Conservation (phyloP, 2,329 filamentous ascomycete genomes). For the Sphaerulina vaccinii region DNA sequence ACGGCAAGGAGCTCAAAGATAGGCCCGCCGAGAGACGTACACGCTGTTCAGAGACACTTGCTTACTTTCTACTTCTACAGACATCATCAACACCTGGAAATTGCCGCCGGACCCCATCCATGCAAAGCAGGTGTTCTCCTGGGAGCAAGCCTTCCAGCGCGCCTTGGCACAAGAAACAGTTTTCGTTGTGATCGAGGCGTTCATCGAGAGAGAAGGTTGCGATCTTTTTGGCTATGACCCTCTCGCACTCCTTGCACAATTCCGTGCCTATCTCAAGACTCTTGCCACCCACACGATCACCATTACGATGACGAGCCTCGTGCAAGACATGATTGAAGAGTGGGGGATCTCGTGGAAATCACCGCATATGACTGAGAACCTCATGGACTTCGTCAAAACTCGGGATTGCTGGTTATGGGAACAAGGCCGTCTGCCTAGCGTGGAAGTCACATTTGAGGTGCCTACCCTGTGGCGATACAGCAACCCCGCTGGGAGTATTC, state of each 20-base stretch:
- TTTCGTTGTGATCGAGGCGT: slow-evolving; percentile 27
- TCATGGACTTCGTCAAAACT: slow-evolving; percentile 23
- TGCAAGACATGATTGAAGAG: slow-evolving; percentile 25
- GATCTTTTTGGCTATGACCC: background rate
- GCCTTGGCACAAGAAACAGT: slow-evolving; percentile 28
- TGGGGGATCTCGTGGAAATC: slow-evolving; percentile 5
- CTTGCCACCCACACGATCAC: slow-evolving; percentile 27
- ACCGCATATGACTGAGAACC: slow-evolving; percentile 9
- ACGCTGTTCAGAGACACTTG: too few species aligned
- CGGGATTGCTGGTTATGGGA: slow-evolving; percentile 27
- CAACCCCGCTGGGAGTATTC: slow-evolving; percentile 7
- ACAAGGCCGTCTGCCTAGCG: slow-evolving; percentile 12
- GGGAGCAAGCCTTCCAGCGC: slow-evolving; percentile 30
- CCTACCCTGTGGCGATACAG: background rate
- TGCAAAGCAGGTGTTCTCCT: slow-evolving; percentile 30
- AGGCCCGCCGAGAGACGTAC: too few species aligned
- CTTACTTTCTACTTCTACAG: too few species aligned
- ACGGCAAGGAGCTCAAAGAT: too few species aligned
- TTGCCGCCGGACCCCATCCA: slow-evolving; percentile 20
- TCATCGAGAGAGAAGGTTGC: slow-evolving; percentile 19
- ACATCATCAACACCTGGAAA: slow-evolving; percentile 29
- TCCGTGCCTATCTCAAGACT: slow-evolving; percentile 14
- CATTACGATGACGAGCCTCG: slow-evolving; percentile 25
- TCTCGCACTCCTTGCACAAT: slow-evolving; percentile 3
- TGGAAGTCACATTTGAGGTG: slow-evolving; percentile 26